Evolutionary conservation across 306 rosid species (phyloP), one percentile per base, ranked within the genome.

Genomic region (Oxytropis ochrocephala): DNA sequence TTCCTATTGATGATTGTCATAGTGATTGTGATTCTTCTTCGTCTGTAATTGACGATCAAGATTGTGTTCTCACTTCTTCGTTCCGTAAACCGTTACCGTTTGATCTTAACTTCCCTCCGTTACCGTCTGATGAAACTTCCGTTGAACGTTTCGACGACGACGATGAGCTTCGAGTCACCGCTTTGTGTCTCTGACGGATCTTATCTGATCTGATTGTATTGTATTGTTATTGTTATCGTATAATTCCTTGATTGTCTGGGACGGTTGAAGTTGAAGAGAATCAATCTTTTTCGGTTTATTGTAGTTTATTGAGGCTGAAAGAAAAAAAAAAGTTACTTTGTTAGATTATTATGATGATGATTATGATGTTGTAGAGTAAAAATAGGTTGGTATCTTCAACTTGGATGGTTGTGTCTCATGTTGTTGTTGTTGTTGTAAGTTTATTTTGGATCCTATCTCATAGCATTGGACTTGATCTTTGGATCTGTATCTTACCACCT

Each of bases 11-110:
- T 1, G 96, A 82, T 52, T 89, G 88, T 64, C 98, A 81, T 42
- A 92, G 98, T 82, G 96, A 88, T 46, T 92, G 98, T 57, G 98
- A 86, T 71, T 92, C 98, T 0, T 92, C 98, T 10, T 92, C 96
- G 0, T 86, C 96, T 33, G 93, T 92, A 17, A 80, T 87, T 2
- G 96, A 92, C 17, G 92, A 85, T 10, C 87, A 83, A 2, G 91
- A 88, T 19, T 87, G 86, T 48, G 89, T 67, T 10, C 88, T 83
- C 48, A 72, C 88, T 14, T 87, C 98, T 0, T 80, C 92, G 0
- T 82, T 81, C 19, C 78, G 85, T 3, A 77, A 75, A 72, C 70
- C 72, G 2, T 60, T 84, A 33, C 87, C 95, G 0, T 87, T 92
- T 77, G 98, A 92, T 89, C 89, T 92, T n/a, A 92, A 92, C 80